Conservation (phyloP, 2,329 filamentous ascomycete species). For the Aaosphaeria arxii region DNA sequence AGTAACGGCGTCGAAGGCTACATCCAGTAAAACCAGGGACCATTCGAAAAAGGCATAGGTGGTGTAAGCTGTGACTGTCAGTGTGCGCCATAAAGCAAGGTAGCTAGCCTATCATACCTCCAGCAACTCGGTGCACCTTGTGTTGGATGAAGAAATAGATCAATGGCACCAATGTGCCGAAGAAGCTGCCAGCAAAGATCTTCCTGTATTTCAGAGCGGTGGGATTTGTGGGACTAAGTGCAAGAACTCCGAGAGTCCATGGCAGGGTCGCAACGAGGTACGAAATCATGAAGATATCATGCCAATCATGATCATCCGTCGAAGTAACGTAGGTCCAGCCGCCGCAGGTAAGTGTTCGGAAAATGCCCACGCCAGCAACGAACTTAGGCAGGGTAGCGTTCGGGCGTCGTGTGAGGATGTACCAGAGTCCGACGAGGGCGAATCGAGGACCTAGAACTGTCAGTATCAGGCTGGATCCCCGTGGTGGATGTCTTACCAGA, state of each 20-base stretch:
- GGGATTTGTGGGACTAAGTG: constrained; percentile 80
- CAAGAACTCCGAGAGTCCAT: constrained; percentile 90
- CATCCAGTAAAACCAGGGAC: constrained; percentile 90
- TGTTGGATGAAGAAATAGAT: constrained; percentile 98
- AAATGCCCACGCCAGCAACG: constrained; percentile 73
- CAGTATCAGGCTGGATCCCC: constrained; percentile 7
- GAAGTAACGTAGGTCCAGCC: constrained; percentile 99
- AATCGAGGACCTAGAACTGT: constrained; percentile 73
- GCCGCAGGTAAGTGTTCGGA: constrained; percentile 89
- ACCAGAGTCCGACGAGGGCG: constrained; percentile 86
- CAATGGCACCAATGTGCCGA: constrained; percentile 83
- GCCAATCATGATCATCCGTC: constrained; percentile 97
- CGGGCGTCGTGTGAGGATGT: constrained; percentile 76
- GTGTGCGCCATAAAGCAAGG: not conserved
- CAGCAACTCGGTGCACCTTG: constrained; percentile 90
- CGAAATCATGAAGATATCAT: constrained; percentile 99
- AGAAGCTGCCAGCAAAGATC: constrained; percentile 78
- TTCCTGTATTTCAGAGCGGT: constrained; percentile 86
- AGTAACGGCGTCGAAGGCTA: constrained; percentile 94
- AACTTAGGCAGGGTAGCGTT: constrained; percentile 76
- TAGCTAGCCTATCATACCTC: constrained; percentile 61
- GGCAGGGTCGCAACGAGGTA: constrained; percentile 92
- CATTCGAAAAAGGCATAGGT: constrained; percentile 98
- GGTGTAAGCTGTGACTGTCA: constrained; percentile 74
- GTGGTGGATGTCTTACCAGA: constrained; percentile 59